Evolutionary conservation across 1,284 basidiomycete species (phyloP), one percentile per base, ranked within the genome.

Genomic region (Ustilago nuda): DNA sequence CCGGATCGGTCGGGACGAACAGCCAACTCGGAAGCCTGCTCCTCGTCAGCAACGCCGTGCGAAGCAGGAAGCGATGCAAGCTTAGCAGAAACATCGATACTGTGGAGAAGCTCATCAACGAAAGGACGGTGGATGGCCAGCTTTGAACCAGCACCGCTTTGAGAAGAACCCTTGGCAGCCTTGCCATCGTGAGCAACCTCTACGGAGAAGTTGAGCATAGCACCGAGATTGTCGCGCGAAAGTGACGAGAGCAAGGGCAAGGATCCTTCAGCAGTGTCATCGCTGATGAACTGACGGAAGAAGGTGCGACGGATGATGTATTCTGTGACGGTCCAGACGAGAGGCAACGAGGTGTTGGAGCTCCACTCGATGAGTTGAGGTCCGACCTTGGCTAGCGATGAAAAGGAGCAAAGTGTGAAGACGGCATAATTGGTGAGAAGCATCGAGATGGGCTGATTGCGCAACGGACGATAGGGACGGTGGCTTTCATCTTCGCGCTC

Each of bases 241-340:
- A 96, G 87, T 17, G 86, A 83, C 46, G 88, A 88, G 53, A 96
- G 89, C 3, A 92, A 83, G 2, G 92, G 90, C 8, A 93, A 78
- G 13, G 91, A 90, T 46, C 89, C 91, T 37, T 90, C 88, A 0
- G 92, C 92, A 0, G 92, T 92, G 70, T 96, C 94, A 4, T 92
- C 94, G 1, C 94, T 93, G 7, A 95, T 94, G 80, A 97, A 97
- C 86, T 94, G 93, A 55, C 90, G 88, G 83, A 95, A 97, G 88
- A 97, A 97, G 3, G 95, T 96, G 33, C 88, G 87, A 51, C 93
- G 89, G 11, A 96, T 91, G 67, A 93, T 84, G 8, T 88, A 88
- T 83, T 94, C 91, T 2, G 92, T 91, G 46, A 93, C 74, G 55
- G 89, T 87, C 66, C 88, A 89, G 1, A 95, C 69, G 4, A 91